Base-by-base conservation (phyloP, 2,329 filamentous ascomycete species). In the Venturia asperata region DNA sequence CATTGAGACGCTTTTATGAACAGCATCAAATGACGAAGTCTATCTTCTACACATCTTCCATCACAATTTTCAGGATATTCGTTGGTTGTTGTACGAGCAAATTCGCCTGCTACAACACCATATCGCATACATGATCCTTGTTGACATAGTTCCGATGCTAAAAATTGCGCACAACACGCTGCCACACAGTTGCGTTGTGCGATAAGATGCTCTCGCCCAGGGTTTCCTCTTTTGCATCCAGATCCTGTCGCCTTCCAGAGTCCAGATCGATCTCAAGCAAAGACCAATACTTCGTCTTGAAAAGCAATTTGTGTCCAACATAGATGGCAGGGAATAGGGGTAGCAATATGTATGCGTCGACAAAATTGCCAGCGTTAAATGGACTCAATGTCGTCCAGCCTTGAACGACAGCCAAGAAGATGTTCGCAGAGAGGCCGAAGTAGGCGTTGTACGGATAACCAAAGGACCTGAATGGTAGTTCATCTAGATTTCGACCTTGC, bases 321-420 rank as follows among this genome's bases (percentile, higher is more conserved):
- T 77, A 79, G 30, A 82, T 77, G 1, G 80, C 65, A 1, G 74
- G 73, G 66, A 83, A 84, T 2, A 83, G 71, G 0, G 80, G 80
- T 0, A 84, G 67, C 68, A 85, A 75, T 64, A 83, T 81, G 68
- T 85, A 85, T 67, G 81, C 82, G 62, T 82, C 78, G 39, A 85
- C 80, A 68, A 85, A 84, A 10, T 75, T 76, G 1, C 78, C 78
- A 0, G 78, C 75, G 41, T 77, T 77, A 68, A 82, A 85, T 0
- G 80, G 81, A 52, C 76, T 76, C 63, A 84, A 81, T 2, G 80
- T 81, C 5, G 78, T 79, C 72, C 83, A 84, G 15, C 82, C 82
- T 67, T 83, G 81, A 55, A 80, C 77, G 61, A 83, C 78, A 1
- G 82, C 76, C 4, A 84, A 75, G 65, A 80, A 78, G 21, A 81